phyloP scores from a whole-genome alignment of 2,329 filamentous ascomycete species.

The Diaporthe citrichinensis region DNA sequence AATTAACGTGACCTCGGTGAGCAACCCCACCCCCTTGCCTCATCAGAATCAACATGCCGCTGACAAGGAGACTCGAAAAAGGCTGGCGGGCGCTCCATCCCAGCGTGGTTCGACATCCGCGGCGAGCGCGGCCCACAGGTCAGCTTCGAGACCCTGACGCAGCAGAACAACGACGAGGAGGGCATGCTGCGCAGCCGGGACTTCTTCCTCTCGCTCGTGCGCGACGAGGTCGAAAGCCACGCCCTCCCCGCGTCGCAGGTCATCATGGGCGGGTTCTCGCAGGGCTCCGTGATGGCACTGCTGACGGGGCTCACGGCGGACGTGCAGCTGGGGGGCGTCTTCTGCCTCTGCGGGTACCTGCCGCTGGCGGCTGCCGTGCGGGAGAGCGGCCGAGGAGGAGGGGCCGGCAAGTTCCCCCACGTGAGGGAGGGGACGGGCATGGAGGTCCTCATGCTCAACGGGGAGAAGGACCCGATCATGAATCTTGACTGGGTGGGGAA shows the following conservation, averaged over 20 bases:
- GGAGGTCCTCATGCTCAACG: conserved; percentile 23
- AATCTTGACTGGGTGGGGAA: conserved; percentile 30
- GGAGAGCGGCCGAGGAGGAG: neutral
- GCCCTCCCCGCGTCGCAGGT: conserved; percentile 24
- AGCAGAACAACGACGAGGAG: conserved; percentile 24
- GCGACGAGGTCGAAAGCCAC: neutral
- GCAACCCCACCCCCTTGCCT: neutral
- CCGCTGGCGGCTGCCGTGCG: conserved; percentile 27
- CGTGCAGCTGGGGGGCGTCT: conserved; percentile 12
- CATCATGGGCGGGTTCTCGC: conserved; percentile 34
- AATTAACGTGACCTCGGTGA: conserved; percentile 27
- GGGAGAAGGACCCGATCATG: conserved; percentile 29
- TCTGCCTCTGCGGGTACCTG: conserved; percentile 33
- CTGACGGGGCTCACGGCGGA: conserved; percentile 23
- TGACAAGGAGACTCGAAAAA: neutral
- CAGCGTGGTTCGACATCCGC: conserved; percentile 36
- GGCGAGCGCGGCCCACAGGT: conserved; percentile 33
- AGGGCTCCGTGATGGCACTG: conserved; percentile 32
- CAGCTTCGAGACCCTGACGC: conserved; percentile 27
- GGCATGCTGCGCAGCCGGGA: conserved; percentile 36
- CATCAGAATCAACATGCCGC: neutral
- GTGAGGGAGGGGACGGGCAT: neutral
- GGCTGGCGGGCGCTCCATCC: conserved; percentile 18
- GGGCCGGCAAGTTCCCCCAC: neutral
- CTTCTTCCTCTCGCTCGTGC: conserved; percentile 24